phyloP scores from a whole-genome alignment of 192 early-diverging fungal species.

The Borealophlyctis nickersoniae region DNA sequence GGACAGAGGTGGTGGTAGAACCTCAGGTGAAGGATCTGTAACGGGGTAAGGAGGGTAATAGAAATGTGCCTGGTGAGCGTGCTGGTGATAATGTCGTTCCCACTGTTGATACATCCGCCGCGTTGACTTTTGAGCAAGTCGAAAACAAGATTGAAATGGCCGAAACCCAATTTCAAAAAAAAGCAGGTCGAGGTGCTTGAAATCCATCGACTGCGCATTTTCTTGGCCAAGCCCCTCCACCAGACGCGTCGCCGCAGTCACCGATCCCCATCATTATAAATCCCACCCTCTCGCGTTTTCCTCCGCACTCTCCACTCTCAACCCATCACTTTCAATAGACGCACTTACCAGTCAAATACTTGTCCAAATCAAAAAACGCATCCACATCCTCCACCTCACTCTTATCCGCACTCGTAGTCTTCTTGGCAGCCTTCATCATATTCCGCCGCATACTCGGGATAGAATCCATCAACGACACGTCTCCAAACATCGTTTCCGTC shows the following conservation, averaged over 20 bases:
- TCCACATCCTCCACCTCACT: background rate
- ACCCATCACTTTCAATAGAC: background rate
- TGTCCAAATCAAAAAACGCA: background rate
- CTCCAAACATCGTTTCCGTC: too few species aligned
- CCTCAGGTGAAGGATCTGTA: background rate
- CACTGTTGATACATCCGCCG: background rate
- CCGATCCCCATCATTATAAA: background rate
- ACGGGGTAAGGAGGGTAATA: background rate
- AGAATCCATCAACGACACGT: background rate
- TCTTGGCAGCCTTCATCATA: background rate
- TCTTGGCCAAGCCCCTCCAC: background rate
- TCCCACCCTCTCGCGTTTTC: background rate
- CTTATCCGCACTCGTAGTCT: background rate
- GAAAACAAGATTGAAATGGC: too few species aligned
- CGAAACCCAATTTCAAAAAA: too few species aligned
- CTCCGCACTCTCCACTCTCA: background rate
- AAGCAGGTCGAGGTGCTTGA: too few species aligned
- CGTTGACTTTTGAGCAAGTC: background rate
- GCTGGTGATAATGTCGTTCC: background rate
- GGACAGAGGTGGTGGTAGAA: background rate
- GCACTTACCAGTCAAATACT: background rate
- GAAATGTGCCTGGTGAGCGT: background rate
- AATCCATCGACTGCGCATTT: background rate
- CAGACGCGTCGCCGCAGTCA: background rate
- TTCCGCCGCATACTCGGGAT: background rate